Evolutionary conservation across 768 basidiomycete species (phyloP).

Genomic region (Lactarius trivialis): DNA sequence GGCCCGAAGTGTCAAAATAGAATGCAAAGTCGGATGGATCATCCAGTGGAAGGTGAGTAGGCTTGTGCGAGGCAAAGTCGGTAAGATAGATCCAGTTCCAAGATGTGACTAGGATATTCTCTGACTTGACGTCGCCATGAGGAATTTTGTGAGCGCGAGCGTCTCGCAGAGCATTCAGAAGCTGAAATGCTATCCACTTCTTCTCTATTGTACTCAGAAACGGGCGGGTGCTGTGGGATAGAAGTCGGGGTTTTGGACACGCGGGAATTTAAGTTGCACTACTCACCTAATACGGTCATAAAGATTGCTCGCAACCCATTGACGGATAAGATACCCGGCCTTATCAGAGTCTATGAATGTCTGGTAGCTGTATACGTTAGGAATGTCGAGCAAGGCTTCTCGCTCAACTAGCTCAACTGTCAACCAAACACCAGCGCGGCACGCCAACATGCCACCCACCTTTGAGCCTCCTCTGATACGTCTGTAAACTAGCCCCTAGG

Average conservation of each 20-base stretch:
- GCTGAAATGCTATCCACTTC: slow-evolving; percentile 96
- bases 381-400: slow-evolving; percentile 75
- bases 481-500: slow-evolving; percentile 68
- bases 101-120: slow-evolving; percentile 93
- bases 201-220: slow-evolving; percentile 90
- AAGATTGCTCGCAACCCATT: slow-evolving; percentile 90
- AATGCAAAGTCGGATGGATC: slow-evolving; percentile 97
- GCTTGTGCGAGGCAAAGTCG: slow-evolving; percentile 94
- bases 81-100: slow-evolving; percentile 95
- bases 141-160: slow-evolving; percentile 81
- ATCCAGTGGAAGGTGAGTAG: slow-evolving; percentile 89
- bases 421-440: slow-evolving; percentile 14
- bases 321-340: slow-evolving; percentile 90
- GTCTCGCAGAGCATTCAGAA: slow-evolving; percentile 78
- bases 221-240: slow-evolving; percentile 74
- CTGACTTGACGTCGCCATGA: slow-evolving; percentile 97
- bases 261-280: not conserved
- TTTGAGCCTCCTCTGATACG: slow-evolving; percentile 73
- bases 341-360: slow-evolving; percentile 90
- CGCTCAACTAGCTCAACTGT: slow-evolving; percentile 57
- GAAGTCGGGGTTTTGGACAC: not conserved
- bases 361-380: slow-evolving; percentile 87
- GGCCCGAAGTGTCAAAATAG: slow-evolving; percentile 93
- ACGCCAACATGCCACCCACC: slow-evolving; percentile 34
- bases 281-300: slow-evolving; percentile 95